A percentile compares a stretch with the other conserved stretches of the same genome.
Evolutionary conservation across 2,329 filamentous ascomycete genomes (phyloP).

Genomic region (Fusarium sp.): DNA sequence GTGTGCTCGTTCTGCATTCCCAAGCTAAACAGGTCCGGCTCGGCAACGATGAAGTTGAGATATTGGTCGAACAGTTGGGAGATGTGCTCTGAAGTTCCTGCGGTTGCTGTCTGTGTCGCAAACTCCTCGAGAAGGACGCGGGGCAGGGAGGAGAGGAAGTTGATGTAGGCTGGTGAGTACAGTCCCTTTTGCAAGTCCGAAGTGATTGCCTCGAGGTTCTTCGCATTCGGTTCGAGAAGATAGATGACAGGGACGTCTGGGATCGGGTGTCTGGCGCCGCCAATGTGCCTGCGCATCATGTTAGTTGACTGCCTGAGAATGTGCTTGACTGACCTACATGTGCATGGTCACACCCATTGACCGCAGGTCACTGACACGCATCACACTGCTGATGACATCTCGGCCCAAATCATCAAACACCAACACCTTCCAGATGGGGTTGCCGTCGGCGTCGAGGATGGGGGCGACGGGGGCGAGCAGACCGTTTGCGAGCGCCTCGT

Average conservation of each 20-base stretch:
- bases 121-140: constrained; percentile 94
- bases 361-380: constrained; percentile 92
- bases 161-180: constrained; percentile 95
- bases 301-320: constrained; percentile 34
- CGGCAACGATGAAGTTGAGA: constrained; percentile 95
- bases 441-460: constrained; percentile 86
- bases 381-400: constrained; percentile 96
- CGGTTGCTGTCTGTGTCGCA: constrained; percentile 84
- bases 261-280: constrained; percentile 85
- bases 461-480: constrained; percentile 77
- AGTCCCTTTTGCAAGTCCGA: constrained; percentile 87
- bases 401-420: constrained; percentile 93
- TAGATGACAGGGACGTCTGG: constrained; percentile 97
- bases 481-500: constrained; percentile 74
- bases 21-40: constrained; percentile 94
- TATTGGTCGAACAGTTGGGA: constrained; percentile 97
- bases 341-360: constrained; percentile 97
- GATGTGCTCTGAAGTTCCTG: constrained; percentile 89
- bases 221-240: constrained; percentile 86
- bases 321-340: constrained; percentile 67
- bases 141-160: constrained; percentile 94
- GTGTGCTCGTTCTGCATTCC: constrained; percentile 91
- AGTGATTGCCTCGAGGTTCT: constrained; percentile 86
- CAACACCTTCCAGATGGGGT: constrained; percentile 97
- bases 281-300: constrained; percentile 73